Evolutionary conservation across 148 eudicot genomes (phyloP).

Genomic region (Bassia scoparia): DNA sequence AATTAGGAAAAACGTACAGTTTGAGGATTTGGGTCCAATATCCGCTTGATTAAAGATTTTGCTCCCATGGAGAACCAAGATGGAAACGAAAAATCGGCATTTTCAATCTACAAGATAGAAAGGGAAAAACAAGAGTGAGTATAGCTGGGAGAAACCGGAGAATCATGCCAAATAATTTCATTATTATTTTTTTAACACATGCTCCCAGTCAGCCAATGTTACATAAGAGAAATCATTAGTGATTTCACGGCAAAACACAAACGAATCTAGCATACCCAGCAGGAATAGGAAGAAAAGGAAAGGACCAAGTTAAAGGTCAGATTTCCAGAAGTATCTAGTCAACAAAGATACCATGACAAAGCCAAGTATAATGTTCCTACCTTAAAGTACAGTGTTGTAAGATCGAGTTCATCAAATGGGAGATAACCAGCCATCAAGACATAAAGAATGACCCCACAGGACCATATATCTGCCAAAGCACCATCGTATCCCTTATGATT

Average conservation of each 20-base stretch:
- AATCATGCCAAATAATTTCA: not conserved
- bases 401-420: constrained; percentile 97
- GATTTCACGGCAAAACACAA: not conserved
- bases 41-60: constrained; percentile 71
- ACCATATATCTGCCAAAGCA: constrained; percentile 96
- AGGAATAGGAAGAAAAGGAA: not conserved
- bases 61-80: constrained; percentile 93
- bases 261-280: not conserved
- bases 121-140: not conserved
- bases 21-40: constrained; percentile 87
- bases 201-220: not conserved
- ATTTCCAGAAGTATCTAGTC: not conserved
- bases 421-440: constrained; percentile 94
- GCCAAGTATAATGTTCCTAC: constrained; percentile 38
- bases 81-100: constrained; percentile 84
- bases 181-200: not conserved
- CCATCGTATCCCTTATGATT: constrained; percentile 97
- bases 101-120: constrained; percentile 58
- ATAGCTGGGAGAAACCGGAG: not conserved
- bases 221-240: not conserved
- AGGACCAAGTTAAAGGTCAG: not conserved
- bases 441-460: constrained; percentile 93
- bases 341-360: not conserved
- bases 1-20: constrained; percentile 48
- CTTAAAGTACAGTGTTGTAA: constrained; percentile 85